Conservation (phyloP, 805 yeast species). For the Wickerhamomyces silvicola region DNA sequence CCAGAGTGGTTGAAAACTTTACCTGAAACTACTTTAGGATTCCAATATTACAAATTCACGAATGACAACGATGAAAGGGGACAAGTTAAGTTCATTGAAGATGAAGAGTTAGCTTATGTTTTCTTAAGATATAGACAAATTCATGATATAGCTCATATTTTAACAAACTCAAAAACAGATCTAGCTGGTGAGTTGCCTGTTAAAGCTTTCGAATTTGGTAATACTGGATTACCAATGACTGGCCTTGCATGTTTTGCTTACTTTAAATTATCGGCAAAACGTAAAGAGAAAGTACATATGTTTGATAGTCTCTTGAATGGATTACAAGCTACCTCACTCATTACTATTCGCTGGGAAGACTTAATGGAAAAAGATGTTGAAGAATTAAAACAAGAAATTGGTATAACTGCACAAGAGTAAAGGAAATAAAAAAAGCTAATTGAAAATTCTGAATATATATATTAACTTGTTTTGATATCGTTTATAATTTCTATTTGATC, state of each 20-base stretch:
- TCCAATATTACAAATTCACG: slow-evolving; percentile 77
- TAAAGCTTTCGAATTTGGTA: slow-evolving; percentile 86
- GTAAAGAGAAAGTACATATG: slow-evolving; percentile 48
- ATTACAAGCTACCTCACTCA: slow-evolving; percentile 61
- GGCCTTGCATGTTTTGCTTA: slow-evolving; percentile 89
- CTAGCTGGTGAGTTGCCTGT: slow-evolving; percentile 96
- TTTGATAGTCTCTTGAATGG: slow-evolving; percentile 71
- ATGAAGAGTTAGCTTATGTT: slow-evolving; percentile 87
- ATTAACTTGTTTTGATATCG: too few species aligned
- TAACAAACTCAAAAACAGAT: slow-evolving; percentile 83
- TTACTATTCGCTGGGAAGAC: slow-evolving; percentile 91
- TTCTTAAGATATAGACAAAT: slow-evolving; percentile 93
- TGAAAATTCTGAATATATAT: too few species aligned
- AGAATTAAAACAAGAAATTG: slow-evolving; percentile 64
- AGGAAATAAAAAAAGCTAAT: neutral
- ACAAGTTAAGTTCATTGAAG: slow-evolving; percentile 80
- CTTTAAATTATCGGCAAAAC: slow-evolving; percentile 56
- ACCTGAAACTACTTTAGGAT: slow-evolving; percentile 71
- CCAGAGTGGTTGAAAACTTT: slow-evolving; percentile 50
- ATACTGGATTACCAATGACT: slow-evolving; percentile 92
- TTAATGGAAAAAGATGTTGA: slow-evolving; percentile 64
- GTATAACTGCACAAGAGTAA: slow-evolving; percentile 33
- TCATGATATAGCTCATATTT: slow-evolving; percentile 93
- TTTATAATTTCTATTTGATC: too few species aligned
- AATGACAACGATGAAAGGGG: slow-evolving; percentile 92